Percentiles rank a stretch among this genome's conserved stretches.
Conservation (phyloP, 108 stramenopile genomes). For the Schizochytrium sp. region DNA sequence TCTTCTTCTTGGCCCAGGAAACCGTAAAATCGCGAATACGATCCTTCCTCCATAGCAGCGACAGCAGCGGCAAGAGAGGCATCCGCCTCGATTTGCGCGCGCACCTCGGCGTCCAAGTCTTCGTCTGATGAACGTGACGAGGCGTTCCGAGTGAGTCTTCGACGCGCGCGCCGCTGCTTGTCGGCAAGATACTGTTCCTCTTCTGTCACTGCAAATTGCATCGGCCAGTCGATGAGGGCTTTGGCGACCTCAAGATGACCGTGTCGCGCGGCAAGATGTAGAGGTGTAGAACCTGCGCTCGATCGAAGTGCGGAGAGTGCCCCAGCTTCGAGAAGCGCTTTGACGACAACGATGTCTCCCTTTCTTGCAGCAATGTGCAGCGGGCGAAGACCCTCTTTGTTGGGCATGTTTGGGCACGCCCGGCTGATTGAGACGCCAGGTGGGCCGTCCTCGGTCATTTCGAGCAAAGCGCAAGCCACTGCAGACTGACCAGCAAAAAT, state of each 20-base stretch:
- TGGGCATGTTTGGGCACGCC: background rate
- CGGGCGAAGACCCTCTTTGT: background rate
- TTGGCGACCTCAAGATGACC: background rate
- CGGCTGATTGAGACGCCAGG: background rate
- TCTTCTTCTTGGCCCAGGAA: background rate
- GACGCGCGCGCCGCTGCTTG: background rate
- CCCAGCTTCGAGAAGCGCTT: background rate
- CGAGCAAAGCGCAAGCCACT: background rate
- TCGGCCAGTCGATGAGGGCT: background rate
- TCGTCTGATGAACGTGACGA: background rate
- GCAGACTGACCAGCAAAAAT: background rate
- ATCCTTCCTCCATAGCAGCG: background rate
- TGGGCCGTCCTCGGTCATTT: conserved; percentile 9
- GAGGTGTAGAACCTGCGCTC: background rate
- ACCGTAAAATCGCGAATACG: background rate
- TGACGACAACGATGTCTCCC: background rate
- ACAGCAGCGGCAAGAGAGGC: background rate
- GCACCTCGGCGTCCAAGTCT: background rate
- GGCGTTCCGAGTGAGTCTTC: background rate
- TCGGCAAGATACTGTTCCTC: background rate
- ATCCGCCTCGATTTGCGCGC: background rate
- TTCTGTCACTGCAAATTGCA: background rate
- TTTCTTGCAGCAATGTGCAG: background rate
- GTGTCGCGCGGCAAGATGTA: background rate
- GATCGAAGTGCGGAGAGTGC: background rate